Evolutionary conservation across 192 early-diverging fungal species (phyloP).

Genomic region (Phycomyces nitens): DNA sequence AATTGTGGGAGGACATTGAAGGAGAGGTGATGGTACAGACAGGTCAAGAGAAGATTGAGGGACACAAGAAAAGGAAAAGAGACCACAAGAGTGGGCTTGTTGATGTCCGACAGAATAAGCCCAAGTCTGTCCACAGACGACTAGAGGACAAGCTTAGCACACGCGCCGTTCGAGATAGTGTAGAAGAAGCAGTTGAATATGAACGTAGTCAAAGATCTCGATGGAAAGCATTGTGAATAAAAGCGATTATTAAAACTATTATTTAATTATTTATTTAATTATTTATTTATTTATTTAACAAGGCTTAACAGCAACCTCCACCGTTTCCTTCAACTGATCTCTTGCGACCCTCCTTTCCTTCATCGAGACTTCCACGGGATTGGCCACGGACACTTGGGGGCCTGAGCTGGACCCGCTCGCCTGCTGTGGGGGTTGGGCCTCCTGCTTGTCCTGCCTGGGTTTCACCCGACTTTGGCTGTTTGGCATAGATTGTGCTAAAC

Average conservation of each 20-base stretch:
- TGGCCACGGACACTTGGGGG: conserved; percentile 42
- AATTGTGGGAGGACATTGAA: conserved; percentile 46
- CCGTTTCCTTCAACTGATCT: conserved; percentile 35
- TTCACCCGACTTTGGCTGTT: conserved; percentile 22
- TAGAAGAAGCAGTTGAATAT: conserved; percentile 26
- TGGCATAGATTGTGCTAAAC: conserved; percentile 69
- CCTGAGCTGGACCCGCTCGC: conserved; percentile 31
- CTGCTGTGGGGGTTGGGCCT: conserved; percentile 4
- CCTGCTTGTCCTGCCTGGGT: conserved; percentile 10
- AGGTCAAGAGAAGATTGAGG: conserved; percentile 14
- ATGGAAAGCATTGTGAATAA: conserved; percentile 15
- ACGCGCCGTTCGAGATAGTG: conserved; percentile 10
- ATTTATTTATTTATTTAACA: no score
- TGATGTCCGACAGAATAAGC: conserved; percentile 39
- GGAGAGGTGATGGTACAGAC: conserved; percentile 42
- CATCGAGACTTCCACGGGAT: conserved; percentile 33
- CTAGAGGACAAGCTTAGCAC: conserved; percentile 29
- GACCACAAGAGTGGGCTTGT: conserved; percentile 40
- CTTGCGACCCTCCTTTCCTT: conserved; percentile 34
- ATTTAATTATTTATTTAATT: no score
- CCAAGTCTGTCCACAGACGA: conserved; percentile 29
- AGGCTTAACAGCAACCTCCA: conserved; percentile 35
- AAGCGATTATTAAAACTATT: background rate
- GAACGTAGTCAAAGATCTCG: conserved; percentile 27
- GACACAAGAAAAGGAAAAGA: conserved; percentile 19